Evolutionary conservation across 371 early-diverging fungal species (phyloP), one percentile per base, ranked within the genome.

Genomic region (Gilbertella persicaria): DNA sequence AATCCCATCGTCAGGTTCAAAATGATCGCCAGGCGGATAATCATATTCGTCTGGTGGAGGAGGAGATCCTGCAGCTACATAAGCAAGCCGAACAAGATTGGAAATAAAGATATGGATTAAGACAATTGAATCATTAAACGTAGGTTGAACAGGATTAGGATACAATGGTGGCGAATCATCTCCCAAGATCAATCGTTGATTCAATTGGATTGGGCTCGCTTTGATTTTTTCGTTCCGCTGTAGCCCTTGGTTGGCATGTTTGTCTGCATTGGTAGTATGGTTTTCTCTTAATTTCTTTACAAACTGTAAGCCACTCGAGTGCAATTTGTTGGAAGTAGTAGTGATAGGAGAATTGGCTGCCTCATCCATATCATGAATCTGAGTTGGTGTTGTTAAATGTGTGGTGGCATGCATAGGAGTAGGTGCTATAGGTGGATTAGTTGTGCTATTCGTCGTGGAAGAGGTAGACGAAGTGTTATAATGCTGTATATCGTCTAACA

Each of bases 11-110:
- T 84, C 83, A 6, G 71, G 67, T 37, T 83, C 82, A 26, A 73
- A 61, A 13, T 73, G 67, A 28, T 84, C 84, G 4, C 74, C 76
- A 10, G 65, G 70, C 5, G 76, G 73, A 53, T 69, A 78, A 25
- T 78, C 80, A 44, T 78, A 77, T 26, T 75, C 70, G 38, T 83
- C 83, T 14, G 80, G 74, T 6, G 85, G 82, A 9, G 82, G 85
- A 1, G 79, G 75, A 4, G 83, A 83, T 17, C 88, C 88, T 24
- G 86, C 82, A 7, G 85, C 88, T 0, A 87, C 85, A 65, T 79
- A 80, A 0, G 85, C 83, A 37, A 88, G 56, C 37, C 85, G 74
- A n/a, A 80, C 83, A 21, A 85, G 64, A 59, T 83, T 82, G 9
- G 70, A 62, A 13, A 83, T 64, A 43, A 83, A 83, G 10, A 83